Conservation (phyloP, 164 flowering plant genomes). For the Magnolia kwangsiensis region DNA sequence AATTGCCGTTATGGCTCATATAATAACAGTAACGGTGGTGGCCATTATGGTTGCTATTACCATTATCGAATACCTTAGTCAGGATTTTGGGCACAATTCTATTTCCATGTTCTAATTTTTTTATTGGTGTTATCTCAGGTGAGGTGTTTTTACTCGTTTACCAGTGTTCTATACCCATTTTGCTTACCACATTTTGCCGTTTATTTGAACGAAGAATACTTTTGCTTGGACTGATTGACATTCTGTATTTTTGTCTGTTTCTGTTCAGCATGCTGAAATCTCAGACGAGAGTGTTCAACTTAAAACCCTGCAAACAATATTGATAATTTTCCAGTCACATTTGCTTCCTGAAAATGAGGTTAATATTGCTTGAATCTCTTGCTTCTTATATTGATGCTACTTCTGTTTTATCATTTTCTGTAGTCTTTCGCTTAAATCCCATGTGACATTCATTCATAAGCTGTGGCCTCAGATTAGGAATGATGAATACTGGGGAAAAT, state of each 20-base stretch:
- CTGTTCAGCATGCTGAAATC: constrained; percentile 86
- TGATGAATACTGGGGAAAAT: too few relatives aligned
- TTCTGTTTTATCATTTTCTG: too few relatives aligned
- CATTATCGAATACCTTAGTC: too few relatives aligned
- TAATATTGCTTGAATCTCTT: neutral
- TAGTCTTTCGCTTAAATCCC: too few relatives aligned
- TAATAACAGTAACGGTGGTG: too few relatives aligned
- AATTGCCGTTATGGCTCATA: too few relatives aligned
- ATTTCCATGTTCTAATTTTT: neutral
- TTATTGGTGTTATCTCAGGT: neutral
- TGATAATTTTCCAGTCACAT: constrained; percentile 85
- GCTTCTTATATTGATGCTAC: neutral
- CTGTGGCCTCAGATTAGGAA: too few relatives aligned
- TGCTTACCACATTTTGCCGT: neutral
- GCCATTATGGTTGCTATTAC: too few relatives aligned
- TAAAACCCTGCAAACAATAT: constrained; percentile 88
- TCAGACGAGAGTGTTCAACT: constrained; percentile 85
- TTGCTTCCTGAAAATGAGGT: constrained; percentile 94
- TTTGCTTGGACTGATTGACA: neutral
- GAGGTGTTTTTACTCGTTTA: neutral
- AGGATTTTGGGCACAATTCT: too few relatives aligned
- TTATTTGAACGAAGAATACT: neutral
- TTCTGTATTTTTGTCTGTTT: neutral
- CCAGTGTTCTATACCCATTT: neutral
- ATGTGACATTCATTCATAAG: too few relatives aligned